phyloP scores from a whole-genome alignment of 192 early-diverging fungal genomes.

The Coemansia sp. region DNA sequence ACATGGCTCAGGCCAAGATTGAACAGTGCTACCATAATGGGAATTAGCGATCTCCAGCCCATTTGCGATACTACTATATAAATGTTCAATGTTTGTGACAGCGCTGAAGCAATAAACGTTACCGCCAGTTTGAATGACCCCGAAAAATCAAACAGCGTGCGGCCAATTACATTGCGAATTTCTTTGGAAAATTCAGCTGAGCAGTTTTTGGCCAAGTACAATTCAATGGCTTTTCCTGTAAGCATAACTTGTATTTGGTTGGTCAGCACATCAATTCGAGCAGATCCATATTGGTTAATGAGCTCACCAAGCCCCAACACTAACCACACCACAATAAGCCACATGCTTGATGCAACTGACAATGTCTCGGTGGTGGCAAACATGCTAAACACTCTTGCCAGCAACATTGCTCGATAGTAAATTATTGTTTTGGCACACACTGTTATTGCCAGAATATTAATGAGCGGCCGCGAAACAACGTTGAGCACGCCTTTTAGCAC shows the following conservation, averaged over 20 bases:
- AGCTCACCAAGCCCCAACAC: conserved; percentile 1
- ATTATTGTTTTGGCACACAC: neutral
- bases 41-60: conserved; percentile 20
- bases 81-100: conserved; percentile 13
- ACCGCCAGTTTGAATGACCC: neutral
- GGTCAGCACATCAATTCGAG: neutral
- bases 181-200: conserved; percentile 1
- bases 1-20: neutral
- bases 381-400: conserved; percentile 4
- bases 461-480: neutral
- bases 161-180: neutral
- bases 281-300: neutral
- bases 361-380: conserved; percentile 7
- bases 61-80: conserved; percentile 18
- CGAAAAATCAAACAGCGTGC: neutral
- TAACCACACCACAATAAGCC: conserved; percentile 14
- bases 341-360: neutral
- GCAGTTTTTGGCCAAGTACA: conserved; percentile 17
- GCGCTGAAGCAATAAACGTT: neutral
- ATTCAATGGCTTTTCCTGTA: neutral
- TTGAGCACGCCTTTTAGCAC: neutral
- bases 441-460: neutral
- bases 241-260: conserved; percentile 6
- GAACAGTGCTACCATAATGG: conserved; percentile 9
- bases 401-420: conserved; percentile 10